Percentiles rank a stretch among this genome's conserved stretches.
These are phyloP conservation scores for Hordeum pubiflorum DNA, from an alignment of 202 grass and related monocot species.

Conservation along the genomic window DNA sequence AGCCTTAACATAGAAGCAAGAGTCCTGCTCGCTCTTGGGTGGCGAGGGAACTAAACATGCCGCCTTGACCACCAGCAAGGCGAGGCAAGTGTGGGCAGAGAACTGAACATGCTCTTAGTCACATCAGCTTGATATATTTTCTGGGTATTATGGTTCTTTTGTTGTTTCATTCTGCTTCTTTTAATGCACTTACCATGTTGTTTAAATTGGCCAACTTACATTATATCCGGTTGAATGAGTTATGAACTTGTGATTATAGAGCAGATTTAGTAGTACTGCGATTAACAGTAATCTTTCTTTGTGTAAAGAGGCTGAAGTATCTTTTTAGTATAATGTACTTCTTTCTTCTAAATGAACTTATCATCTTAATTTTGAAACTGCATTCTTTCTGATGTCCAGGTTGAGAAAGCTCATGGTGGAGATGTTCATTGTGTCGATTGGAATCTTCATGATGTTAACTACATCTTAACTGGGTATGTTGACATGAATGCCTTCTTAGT, in stretches of 20 bases:
- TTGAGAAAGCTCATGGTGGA: conserved; percentile 91
- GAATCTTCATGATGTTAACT: conserved; percentile 74
- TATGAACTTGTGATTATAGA: background rate
- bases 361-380: background rate
- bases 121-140: background rate
- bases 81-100: background rate
- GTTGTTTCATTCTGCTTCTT: background rate
- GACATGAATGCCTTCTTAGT: conserved; percentile 14
- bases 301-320: background rate
- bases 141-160: background rate
- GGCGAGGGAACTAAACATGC: background rate
- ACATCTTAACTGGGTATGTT: conserved; percentile 90
- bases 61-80: background rate
- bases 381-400: conserved; percentile 39
- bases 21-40: background rate
- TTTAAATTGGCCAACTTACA: background rate
- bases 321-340: background rate
- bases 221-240: background rate
- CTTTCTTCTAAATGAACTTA: background rate
- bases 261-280: background rate
- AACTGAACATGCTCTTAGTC: background rate
- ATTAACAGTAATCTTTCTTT: background rate
- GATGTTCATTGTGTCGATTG: conserved; percentile 97
- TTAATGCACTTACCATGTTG: background rate
- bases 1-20: background rate